Base-by-base conservation (phyloP, 805 yeast species). In the Wickerhamomyces tratensis region DNA sequence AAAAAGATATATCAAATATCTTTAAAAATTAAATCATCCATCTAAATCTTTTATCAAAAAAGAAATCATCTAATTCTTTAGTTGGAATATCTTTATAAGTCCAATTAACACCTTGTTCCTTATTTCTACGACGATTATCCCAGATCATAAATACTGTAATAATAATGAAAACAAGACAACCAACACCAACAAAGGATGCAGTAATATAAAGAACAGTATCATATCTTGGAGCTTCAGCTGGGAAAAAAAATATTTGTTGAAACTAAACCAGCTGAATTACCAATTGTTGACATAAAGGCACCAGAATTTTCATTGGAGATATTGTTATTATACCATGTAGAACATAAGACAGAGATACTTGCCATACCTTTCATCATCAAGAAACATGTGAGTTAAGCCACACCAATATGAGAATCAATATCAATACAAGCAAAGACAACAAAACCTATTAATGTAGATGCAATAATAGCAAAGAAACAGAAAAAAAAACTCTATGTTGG, bases 211-310 rank as follows among this genome's bases (percentile, higher is more conserved):
- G 62, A n/a, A 79, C 80, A 1, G 73, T 74, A 37, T 53, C 60
- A 49, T 73, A 76, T 35, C 65, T 69, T 13, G 81, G 81, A 13
- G 77, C 69, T 53, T 74, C 79, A 43, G 67, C 65, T 10, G 71
- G 51, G 43, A 72, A 59, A 56, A 56, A 75, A 76, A 36, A 75
- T 68, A 47, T 68, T 74, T 26, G 76, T 65, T 5, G 80, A 67
- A 39, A 76, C 70, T 44, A 76, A 67, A 43, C 80, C 80, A 37
- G 78, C 79, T 36, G 74, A 68, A 49, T 76, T 76, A 20, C 78
- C 76, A 15, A 71, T 65, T 6, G 76, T 71, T 6, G 72, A 63
- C 37, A 71, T 56, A 20, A 69, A 71, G 10, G 67, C 74, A 43
- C 76, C 64, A 37, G 73, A 57, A 41, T 64, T 65, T 41, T 62